phyloP scores from a whole-genome alignment of 1,139 yeast species.

The Geotrichum phurueaensis region DNA sequence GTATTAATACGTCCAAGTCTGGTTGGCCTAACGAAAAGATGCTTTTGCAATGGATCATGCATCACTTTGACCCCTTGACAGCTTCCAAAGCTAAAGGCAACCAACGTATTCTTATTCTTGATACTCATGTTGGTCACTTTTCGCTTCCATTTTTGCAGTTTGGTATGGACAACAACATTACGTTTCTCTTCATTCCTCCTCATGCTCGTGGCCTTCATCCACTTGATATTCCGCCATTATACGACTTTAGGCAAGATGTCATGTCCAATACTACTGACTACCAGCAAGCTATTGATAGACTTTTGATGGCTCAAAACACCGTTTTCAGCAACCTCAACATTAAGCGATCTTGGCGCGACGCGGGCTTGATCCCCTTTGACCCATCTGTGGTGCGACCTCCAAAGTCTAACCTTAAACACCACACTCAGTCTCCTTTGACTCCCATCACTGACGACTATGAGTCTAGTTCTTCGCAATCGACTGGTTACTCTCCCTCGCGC shows the following conservation, averaged over 20 bases:
- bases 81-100: conserved; percentile 13
- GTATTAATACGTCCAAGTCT: conserved; percentile 5
- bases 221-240: conserved; percentile 7
- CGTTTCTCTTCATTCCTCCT: conserved; percentile 16
- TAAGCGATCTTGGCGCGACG: conserved; percentile 12
- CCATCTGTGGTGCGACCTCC: conserved; percentile 8
- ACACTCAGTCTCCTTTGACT: background rate
- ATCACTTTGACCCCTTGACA: conserved; percentile 16
- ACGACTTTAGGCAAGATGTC: conserved; percentile 11
- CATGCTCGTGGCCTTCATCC: conserved; percentile 14
- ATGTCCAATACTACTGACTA: conserved; percentile 4
- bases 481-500: background rate
- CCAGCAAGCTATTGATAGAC: conserved; percentile 10
- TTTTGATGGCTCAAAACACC: conserved; percentile 5
- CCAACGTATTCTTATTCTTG: conserved; percentile 14
- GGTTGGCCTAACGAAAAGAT: conserved; percentile 16
- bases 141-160: conserved; percentile 12
- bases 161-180: conserved; percentile 16
- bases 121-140: conserved; percentile 18
- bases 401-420: background rate
- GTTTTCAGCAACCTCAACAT: conserved; percentile 3
- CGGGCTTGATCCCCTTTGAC: conserved; percentile 16
- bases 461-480: conserved; percentile 5
- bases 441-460: conserved; percentile 8
- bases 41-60: conserved; percentile 16